Base-by-base conservation (phyloP, 2,329 filamentous ascomycete species). In the Fusarium sp. region DNA sequence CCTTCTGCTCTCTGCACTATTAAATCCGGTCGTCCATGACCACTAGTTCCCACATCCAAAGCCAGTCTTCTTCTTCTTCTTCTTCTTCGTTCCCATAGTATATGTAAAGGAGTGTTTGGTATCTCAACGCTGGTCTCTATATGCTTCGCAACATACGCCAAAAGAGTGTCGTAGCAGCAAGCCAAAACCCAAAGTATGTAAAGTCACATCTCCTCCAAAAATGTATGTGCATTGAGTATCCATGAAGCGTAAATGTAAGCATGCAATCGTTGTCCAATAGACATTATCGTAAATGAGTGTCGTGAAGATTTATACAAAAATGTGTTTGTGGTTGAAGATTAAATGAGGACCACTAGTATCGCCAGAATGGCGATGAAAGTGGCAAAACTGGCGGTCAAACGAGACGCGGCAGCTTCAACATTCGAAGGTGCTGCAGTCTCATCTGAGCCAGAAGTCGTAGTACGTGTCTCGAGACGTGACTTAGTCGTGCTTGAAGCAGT, bases 271-370 rank as follows among this genome's bases (percentile, higher is more conserved):
- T 20, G 41, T 68, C 23, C 14, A 45, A 56, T 68, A 68, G 53
- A 65, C 62, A 67, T 73, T 64, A 70, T 62, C 30, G 25, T 68
- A 54, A 73, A 73, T 47, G 73, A 75, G 68, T 66, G 73, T 72
- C 39, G 41, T 71, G 72, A 72, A 75, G 45, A 23, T 27, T 40
- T 41, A 53, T 41, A 32, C 27, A 44, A 51, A 47, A 53, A 62
- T 14, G 62, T 53, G 43, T 30, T 50, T 64, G 20, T 30, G 43
- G 20, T 33, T 33, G 55, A 68, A 70, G 32, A 58, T 72, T 72
- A 74, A 44, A 73, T 52, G 33, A 72, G 37, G 10, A 73, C 48
- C 33, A 49, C 69, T 20, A 73, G 41, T 51, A 71, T 67, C 33
- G 67, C 70, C 15, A 73, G 27, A 10, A 74, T 46, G 19, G 72